Conservation (phyloP, 345 rosid genomes). For the Psidium guajava region DNA sequence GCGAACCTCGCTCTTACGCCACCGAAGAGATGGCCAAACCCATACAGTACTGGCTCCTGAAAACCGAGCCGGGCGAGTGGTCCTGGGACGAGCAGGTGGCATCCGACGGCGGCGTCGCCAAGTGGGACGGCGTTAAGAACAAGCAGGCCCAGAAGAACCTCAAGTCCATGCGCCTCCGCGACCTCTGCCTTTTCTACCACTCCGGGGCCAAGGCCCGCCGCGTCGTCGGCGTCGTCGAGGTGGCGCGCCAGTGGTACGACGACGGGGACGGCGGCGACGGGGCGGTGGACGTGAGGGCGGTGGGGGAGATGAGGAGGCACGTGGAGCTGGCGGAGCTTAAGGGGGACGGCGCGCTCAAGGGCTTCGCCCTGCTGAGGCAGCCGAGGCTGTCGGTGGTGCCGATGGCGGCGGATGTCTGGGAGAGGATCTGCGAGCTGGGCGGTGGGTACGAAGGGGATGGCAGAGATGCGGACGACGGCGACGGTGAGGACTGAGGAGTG, state of each 20-base stretch:
- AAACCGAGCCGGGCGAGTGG: constrained; percentile 95
- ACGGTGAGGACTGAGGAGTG: neutral
- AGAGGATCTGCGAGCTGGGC: constrained; percentile 58
- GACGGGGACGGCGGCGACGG: constrained; percentile 24
- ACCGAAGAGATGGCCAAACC: constrained; percentile 5
- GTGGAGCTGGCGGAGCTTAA: constrained; percentile 84
- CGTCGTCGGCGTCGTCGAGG: constrained; percentile 70
- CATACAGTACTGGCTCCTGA: constrained; percentile 65
- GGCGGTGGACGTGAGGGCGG: constrained; percentile 65
- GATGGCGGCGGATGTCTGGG: constrained; percentile 50
- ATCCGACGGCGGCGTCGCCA: constrained; percentile 41
- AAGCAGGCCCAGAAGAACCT: constrained; percentile 83
- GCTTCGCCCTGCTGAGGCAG: constrained; percentile 62
- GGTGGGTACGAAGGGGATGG: constrained; percentile 83
- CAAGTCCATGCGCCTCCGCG: constrained; percentile 57
- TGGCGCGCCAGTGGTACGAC: constrained; percentile 55
- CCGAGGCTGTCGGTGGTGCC: constrained; percentile 88
- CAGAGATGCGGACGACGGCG: neutral
- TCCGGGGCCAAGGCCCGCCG: constrained; percentile 66
- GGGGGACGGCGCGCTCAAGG: constrained; percentile 42
- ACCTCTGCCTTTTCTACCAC: constrained; percentile 93
- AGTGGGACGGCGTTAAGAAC: constrained; percentile 96
- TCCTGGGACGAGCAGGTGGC: constrained; percentile 87
- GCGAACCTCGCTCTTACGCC: neutral
- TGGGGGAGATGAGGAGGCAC: constrained; percentile 67